Conservation (phyloP, 169 alveolate genomes). For the Eimeria acervulina region DNA sequence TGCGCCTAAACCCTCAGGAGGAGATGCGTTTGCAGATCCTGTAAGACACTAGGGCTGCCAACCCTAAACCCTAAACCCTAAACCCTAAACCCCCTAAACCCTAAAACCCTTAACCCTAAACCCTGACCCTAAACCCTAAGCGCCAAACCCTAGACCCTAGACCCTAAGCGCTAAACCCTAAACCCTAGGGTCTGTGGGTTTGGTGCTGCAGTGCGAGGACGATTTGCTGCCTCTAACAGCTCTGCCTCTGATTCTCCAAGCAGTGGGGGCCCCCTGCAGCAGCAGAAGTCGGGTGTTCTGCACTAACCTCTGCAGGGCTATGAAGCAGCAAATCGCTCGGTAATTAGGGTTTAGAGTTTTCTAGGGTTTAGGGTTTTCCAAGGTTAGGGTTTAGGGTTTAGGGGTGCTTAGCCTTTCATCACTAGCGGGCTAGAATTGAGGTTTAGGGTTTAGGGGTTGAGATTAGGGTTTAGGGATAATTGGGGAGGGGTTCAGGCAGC, state of each 20-base stretch:
- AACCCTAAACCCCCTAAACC: conserved; percentile 40
- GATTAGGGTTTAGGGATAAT: background rate
- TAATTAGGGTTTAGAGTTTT: background rate
- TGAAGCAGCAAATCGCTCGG: conserved; percentile 60
- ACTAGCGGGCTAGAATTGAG: background rate
- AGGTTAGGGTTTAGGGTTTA: background rate
- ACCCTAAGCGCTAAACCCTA: background rate
- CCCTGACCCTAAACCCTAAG: conserved; percentile 11
- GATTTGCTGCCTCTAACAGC: conserved; percentile 60
- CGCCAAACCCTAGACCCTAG: conserved; percentile 38
- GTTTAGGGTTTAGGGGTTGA: background rate
- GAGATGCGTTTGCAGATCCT: conserved; percentile 44
- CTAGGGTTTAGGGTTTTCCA: background rate
- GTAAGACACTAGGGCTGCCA: background rate
- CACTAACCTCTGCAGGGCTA: conserved; percentile 62
- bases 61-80: conserved; percentile 54
- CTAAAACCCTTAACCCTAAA: background rate
- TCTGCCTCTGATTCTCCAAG: conserved; percentile 32
- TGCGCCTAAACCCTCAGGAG: conserved; percentile 15
- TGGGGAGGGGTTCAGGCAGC: background rate
- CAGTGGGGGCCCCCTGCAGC: conserved; percentile 69
- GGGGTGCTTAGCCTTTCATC: background rate
- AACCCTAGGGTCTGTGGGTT: background rate
- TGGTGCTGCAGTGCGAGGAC: conserved; percentile 61
- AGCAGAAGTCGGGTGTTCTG: conserved; percentile 62